phyloP scores from a whole-genome alignment of 768 basidiomycete species.

The Cystofilobasidium bisporidii region DNA sequence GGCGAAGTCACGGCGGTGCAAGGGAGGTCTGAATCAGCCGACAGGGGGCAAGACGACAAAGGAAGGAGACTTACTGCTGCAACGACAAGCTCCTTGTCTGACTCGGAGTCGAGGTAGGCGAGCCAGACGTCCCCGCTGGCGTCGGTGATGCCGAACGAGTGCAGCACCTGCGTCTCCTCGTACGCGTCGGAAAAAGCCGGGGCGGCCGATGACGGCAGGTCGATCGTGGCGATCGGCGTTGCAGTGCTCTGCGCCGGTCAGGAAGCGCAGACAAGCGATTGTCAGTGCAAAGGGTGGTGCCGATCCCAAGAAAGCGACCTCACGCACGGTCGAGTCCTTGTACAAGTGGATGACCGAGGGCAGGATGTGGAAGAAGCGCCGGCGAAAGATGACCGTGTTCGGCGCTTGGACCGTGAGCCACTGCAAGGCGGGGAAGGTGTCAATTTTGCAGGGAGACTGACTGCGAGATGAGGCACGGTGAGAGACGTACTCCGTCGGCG shows the following conservation, averaged over 20 bases:
- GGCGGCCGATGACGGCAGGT: neutral
- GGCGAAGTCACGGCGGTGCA: neutral
- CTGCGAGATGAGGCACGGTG: neutral
- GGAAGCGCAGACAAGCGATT: too few relatives aligned
- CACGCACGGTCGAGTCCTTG: constrained; percentile 12
- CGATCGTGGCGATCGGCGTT: constrained; percentile 10
- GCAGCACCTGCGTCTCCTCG: constrained; percentile 25
- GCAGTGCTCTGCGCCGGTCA: neutral
- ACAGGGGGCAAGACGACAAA: neutral
- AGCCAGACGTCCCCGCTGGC: constrained; percentile 3
- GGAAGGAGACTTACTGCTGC: constrained; percentile 1
- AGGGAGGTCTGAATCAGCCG: too few relatives aligned
- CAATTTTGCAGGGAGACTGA: neutral
- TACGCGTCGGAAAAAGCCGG: constrained; percentile 12
- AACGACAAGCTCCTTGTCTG: constrained; percentile 23
- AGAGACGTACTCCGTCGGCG: constrained; percentile 21
- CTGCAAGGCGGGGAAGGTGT: neutral
- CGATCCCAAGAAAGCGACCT: neutral
- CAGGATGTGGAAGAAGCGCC: constrained; percentile 22
- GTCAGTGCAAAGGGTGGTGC: too few relatives aligned
- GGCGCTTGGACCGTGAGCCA: constrained; percentile 24
- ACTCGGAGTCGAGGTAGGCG: constrained; percentile 22
- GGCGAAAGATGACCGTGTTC: constrained; percentile 19
- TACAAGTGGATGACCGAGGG: constrained; percentile 1
- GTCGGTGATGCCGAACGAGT: constrained; percentile 22